A percentile compares a stretch with the other conserved stretches of the same genome.
Evolutionary conservation across 345 rosid species (phyloP).

Genomic region (Xanthoceras sorbifolium): DNA sequence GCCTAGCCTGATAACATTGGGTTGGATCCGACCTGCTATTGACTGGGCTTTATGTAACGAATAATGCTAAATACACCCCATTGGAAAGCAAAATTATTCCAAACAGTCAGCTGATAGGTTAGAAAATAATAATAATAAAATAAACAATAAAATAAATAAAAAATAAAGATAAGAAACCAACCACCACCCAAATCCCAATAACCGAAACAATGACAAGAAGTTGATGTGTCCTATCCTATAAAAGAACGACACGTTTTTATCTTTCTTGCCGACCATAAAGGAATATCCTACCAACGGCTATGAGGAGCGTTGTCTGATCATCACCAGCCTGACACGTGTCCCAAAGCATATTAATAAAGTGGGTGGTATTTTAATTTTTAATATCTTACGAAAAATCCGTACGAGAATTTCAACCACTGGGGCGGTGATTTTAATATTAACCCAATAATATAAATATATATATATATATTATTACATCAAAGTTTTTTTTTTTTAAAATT

Average conservation of each 20-base stretch:
- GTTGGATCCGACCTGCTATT: background rate
- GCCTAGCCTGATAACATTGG: background rate
- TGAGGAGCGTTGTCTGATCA: conserved; percentile 6
- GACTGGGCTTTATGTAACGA: background rate
- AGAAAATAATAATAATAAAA: no score
- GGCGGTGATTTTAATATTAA: conserved; percentile 12
- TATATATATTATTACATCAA: no score
- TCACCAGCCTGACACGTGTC: conserved; percentile 12
- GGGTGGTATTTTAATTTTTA: background rate
- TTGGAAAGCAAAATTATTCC: no score
- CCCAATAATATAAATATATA: no score
- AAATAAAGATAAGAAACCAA: background rate
- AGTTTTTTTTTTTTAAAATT: no score
- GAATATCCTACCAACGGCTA: conserved; percentile 15
- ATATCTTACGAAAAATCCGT: background rate
- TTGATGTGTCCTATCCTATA: background rate
- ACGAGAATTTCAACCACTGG: background rate
- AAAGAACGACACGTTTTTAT: background rate
- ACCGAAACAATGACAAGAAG: background rate
- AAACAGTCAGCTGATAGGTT: no score
- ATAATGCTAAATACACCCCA: background rate
- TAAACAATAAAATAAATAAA: no score
- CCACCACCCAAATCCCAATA: no score
- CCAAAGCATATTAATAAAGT: background rate
- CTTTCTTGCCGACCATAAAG: conserved; percentile 19